Conservation (phyloP, 805 yeast species). For the Nakazawaea molendinolei region DNA sequence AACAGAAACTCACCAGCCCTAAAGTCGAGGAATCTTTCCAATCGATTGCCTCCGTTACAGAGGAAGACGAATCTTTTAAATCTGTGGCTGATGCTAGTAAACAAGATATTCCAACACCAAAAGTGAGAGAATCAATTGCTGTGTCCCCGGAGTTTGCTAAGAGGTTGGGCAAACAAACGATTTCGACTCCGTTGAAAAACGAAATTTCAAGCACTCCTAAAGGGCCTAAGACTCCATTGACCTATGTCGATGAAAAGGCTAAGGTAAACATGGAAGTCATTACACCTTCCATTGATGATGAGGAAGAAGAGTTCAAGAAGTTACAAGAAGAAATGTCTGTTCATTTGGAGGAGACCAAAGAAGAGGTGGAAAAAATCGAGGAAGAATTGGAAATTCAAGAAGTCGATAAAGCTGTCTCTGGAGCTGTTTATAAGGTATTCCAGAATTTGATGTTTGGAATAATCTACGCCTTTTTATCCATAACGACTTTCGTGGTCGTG, state of each 20-base stretch:
- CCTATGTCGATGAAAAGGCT: slow-evolving; percentile 5
- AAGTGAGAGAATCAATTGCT: slow-evolving; percentile 12
- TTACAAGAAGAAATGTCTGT: slow-evolving; percentile 10
- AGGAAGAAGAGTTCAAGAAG: slow-evolving; percentile 12
- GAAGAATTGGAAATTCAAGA: slow-evolving; percentile 3
- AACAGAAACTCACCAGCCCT: neutral
- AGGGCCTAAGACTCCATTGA: slow-evolving; percentile 9
- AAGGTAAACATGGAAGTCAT: slow-evolving; percentile 6
- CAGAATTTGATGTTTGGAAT: slow-evolving; percentile 17
- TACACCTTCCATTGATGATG: slow-evolving; percentile 14
- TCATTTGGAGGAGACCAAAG: slow-evolving; percentile 6
- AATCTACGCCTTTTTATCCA: slow-evolving; percentile 22
- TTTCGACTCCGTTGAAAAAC: slow-evolving; percentile 16
- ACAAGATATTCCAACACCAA: slow-evolving; percentile 14
- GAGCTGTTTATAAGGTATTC: slow-evolving; percentile 1
- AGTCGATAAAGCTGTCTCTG: slow-evolving; percentile 1
- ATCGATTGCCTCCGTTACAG: too few relatives aligned
- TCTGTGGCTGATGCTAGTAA: slow-evolving; percentile 18
- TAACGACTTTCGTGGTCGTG: slow-evolving; percentile 32
- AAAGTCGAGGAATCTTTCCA: neutral
- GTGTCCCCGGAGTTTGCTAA: slow-evolving; percentile 26
- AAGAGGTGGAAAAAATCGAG: slow-evolving; percentile 10
- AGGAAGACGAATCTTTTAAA: slow-evolving; percentile 9
- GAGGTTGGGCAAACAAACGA: slow-evolving; percentile 22
- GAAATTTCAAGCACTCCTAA: slow-evolving; percentile 3